Evolutionary conservation across 306 rosid species (phyloP).

Genomic region (Erythrophleum fordii): DNA sequence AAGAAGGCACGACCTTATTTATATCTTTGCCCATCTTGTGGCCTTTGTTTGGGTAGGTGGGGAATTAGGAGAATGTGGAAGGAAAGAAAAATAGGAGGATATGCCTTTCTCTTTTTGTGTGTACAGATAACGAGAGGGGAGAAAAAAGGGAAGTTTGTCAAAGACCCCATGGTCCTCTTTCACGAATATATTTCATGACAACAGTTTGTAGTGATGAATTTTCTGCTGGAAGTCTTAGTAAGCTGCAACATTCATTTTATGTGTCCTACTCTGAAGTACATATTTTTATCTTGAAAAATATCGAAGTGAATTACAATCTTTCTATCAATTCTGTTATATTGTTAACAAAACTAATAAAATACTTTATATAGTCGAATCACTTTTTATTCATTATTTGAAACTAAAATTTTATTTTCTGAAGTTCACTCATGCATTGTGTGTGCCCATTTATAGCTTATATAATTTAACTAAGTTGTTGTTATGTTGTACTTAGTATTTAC

Average conservation of each 20-base stretch:
- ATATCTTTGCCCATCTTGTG: too few species aligned
- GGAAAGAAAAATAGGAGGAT: too few species aligned
- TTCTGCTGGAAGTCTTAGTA: too few species aligned
- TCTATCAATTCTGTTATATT: conserved; percentile 1
- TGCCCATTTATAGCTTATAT: not conserved
- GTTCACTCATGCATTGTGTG: not conserved
- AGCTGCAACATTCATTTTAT: not conserved
- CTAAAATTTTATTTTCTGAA: not conserved
- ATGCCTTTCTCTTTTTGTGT: too few species aligned
- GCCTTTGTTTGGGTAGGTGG: too few species aligned
- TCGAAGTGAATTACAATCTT: not conserved
- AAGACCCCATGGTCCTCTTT: too few species aligned
- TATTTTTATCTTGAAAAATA: not conserved
- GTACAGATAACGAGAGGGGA: too few species aligned
- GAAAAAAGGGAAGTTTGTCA: too few species aligned
- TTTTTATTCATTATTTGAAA: not conserved
- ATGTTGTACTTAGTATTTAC: not conserved
- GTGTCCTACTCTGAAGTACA: conserved; percentile 21
- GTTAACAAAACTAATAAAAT: not conserved
- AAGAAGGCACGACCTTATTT: too few species aligned
- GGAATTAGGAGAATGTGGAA: too few species aligned
- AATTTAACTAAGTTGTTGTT: not conserved
- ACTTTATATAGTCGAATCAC: not conserved
- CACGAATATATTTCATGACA: too few species aligned
- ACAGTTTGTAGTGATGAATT: too few species aligned